A percentile compares a stretch with the other conserved stretches of the same genome.
Conservation (phyloP, 805 yeast species). For the Kuraishia capsulata region DNA sequence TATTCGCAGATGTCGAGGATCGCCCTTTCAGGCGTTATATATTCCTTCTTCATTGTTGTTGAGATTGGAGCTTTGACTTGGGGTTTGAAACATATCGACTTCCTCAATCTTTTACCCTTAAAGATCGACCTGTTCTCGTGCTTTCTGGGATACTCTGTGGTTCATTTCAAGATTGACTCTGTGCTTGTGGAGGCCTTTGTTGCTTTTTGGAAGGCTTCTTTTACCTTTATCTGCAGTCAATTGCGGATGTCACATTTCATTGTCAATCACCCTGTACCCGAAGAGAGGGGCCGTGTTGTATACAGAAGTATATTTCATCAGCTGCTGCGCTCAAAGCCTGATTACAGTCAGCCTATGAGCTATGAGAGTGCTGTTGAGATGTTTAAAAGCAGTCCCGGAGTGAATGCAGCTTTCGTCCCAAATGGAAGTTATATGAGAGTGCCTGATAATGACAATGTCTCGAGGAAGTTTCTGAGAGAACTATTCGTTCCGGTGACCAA, state of each 20-base stretch:
- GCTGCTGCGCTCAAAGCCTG: slow-evolving; percentile 37
- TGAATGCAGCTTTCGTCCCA: slow-evolving; percentile 58
- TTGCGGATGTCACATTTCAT: slow-evolving; percentile 80
- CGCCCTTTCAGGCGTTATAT: slow-evolving; percentile 62
- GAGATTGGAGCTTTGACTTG: slow-evolving; percentile 69
- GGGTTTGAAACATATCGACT: slow-evolving; percentile 27
- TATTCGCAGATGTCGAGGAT: slow-evolving; percentile 65
- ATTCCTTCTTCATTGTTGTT: slow-evolving; percentile 58
- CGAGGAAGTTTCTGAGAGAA: slow-evolving; percentile 52
- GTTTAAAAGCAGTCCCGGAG: slow-evolving; percentile 30
- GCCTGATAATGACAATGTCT: slow-evolving; percentile 73
- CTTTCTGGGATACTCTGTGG: background rate
- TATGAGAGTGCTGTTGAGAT: slow-evolving; percentile 30
- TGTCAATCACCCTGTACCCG: slow-evolving; percentile 47
- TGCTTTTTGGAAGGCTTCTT: slow-evolving; percentile 52
- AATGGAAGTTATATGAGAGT: slow-evolving; percentile 81
- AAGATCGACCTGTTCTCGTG: slow-evolving; percentile 6
- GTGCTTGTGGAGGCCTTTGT: background rate
- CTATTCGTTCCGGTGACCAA: slow-evolving; percentile 79
- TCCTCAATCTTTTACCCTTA: slow-evolving; percentile 19
- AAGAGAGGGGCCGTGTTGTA: slow-evolving; percentile 61
- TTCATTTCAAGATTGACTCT: background rate
- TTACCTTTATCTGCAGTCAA: slow-evolving; percentile 41
- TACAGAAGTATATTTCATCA: slow-evolving; percentile 43
- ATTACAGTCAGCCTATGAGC: slow-evolving; percentile 46